A percentile compares a stretch with the other conserved stretches of the same genome.
Evolutionary conservation across 139 green algal genomes (phyloP).

Genomic region (Coelastrella sp.): DNA sequence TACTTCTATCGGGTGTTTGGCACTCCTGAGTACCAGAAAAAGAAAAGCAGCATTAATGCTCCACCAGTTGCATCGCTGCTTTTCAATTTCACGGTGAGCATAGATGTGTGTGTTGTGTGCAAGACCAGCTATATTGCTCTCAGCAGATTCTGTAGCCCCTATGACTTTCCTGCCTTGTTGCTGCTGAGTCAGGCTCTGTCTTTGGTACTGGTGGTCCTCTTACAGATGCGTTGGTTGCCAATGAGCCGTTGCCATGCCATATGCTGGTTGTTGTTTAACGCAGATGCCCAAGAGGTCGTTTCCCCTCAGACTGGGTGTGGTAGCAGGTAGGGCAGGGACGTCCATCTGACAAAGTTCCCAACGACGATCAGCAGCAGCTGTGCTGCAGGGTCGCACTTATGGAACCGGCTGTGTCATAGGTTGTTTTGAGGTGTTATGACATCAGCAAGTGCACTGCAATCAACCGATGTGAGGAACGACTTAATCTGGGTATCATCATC

Average conservation of each 20-base stretch:
- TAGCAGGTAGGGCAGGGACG: not conserved
- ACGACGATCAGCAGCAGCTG: not conserved
- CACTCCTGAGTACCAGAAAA: not conserved
- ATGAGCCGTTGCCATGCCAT: too few relatives aligned
- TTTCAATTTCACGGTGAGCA: conserved; percentile 18
- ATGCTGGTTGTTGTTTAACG: not conserved
- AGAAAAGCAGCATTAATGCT: not conserved
- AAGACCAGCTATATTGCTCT: not conserved
- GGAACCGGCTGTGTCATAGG: too few relatives aligned
- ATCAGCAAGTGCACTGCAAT: too few relatives aligned
- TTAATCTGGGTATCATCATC: too few relatives aligned
- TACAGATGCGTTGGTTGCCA: not conserved
- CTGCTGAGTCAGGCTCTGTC: not conserved
- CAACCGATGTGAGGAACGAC: too few relatives aligned
- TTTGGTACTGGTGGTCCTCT: not conserved
- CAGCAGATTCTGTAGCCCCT: not conserved
- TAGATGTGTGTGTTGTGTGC: too few relatives aligned
- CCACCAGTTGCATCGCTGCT: not conserved
- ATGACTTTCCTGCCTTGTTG: not conserved
- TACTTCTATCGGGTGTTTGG: conserved; percentile 18
- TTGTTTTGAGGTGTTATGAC: too few relatives aligned
- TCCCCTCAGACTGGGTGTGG: conserved; percentile 23
- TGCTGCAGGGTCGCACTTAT: not conserved
- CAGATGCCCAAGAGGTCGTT: not conserved
- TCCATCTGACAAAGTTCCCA: not conserved